A percentile compares a stretch with the other conserved stretches of the same genome.
phyloP scores from a whole-genome alignment of 257 asterid genomes.

The Jacaranda mimosifolia region DNA sequence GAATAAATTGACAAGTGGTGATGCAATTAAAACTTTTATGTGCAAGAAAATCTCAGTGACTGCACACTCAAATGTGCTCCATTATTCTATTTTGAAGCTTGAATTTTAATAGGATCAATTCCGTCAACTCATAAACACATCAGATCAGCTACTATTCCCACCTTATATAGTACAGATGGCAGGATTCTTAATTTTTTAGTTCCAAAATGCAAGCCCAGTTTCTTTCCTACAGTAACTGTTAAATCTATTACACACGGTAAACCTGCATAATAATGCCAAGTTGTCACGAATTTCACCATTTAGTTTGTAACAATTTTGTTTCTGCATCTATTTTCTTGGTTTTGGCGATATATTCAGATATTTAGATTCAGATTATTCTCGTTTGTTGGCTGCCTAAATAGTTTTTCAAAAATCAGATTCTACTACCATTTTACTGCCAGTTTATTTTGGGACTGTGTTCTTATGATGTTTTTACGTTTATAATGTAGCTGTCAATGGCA shows the following conservation, averaged over 20 bases:
- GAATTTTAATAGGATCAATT: neutral
- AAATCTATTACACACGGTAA: neutral
- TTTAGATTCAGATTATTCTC: neutral
- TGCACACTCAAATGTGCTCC: neutral
- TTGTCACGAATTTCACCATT: neutral
- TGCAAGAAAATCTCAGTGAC: slow-evolving; percentile 3
- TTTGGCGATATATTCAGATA: no score
- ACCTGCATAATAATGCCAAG: neutral
- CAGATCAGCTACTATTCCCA: no score
- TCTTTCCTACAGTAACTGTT: neutral
- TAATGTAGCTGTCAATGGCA: slow-evolving; percentile 81
- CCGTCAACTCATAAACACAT: no score
- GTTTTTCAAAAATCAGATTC: neutral
- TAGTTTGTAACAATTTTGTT: neutral
- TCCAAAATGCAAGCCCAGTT: neutral
- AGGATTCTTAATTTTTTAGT: neutral
- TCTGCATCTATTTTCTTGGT: neutral
- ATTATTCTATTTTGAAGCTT: slow-evolving; percentile 1
- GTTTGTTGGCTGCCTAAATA: neutral
- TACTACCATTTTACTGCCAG: neutral
- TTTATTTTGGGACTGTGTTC: neutral
- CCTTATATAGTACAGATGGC: no score
- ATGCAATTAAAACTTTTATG: neutral
- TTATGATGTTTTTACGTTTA: slow-evolving; percentile 12
- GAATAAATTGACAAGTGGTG: neutral